phyloP scores from a whole-genome alignment of 768 basidiomycete species.

The Mycena olivaceomarginata region DNA sequence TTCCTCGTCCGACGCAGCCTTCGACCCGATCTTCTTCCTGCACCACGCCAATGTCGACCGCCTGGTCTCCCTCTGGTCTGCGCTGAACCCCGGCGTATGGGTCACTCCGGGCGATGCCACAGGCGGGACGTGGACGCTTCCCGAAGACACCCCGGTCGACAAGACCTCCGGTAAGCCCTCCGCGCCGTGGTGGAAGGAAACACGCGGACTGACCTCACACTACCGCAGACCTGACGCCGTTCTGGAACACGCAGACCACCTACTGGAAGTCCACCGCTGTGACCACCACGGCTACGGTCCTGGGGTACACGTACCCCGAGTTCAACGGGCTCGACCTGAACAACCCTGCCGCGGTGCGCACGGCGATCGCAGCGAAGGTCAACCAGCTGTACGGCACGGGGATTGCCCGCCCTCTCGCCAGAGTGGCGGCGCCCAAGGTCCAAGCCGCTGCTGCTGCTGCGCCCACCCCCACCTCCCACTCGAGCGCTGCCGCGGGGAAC shows the following conservation, averaged over 20 bases:
- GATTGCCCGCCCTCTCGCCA: background rate
- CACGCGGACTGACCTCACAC: background rate
- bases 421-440: background rate
- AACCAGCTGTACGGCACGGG: conserved; percentile 58
- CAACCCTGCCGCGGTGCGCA: conserved; percentile 50
- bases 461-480: background rate
- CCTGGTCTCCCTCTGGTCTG: conserved; percentile 70
- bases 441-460: background rate
- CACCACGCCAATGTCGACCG: conserved; percentile 75
- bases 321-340: conserved; percentile 62
- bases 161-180: conserved; percentile 51
- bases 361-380: conserved; percentile 57
- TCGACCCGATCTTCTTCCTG: conserved; percentile 74
- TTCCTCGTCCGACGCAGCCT: conserved; percentile 51
- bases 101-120: conserved; percentile 54
- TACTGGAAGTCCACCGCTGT: conserved; percentile 63
- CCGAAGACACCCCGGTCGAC: conserved; percentile 50
- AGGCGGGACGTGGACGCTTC: conserved; percentile 58
- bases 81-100: conserved; percentile 64
- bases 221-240: conserved; percentile 65
- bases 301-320: conserved; percentile 72
- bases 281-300: conserved; percentile 49
- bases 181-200: background rate
- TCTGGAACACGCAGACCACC: conserved; percentile 60
- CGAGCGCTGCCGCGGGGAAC: background rate